Evolutionary conservation across 352 stramenopile genomes (phyloP).

Genomic region (Globisporangium abappressorium): DNA sequence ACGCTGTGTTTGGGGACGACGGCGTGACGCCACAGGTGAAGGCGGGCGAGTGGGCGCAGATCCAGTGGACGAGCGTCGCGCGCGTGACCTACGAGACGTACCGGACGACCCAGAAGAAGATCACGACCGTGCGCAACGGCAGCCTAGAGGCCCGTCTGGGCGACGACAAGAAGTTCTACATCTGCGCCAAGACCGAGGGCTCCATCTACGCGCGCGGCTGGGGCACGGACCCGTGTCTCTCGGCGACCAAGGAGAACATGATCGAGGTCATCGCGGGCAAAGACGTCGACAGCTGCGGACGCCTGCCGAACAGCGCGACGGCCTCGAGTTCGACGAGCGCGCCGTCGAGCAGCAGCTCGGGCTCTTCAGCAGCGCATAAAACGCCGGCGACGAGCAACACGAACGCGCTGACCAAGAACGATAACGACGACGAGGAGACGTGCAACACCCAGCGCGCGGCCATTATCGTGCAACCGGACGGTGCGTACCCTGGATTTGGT

Average conservation of each 20-base stretch:
- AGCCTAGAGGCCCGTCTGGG: constrained; percentile 26
- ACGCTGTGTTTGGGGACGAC: constrained; percentile 41
- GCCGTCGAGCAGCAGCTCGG: background rate
- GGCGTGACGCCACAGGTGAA: constrained; percentile 52
- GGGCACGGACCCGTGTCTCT: constrained; percentile 30
- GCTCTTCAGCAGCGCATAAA: background rate
- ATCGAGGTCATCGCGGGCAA: constrained; percentile 14
- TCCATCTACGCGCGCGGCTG: constrained; percentile 35
- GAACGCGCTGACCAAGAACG: constrained; percentile 1
- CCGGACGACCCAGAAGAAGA: constrained; percentile 30
- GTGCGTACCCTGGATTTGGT: background rate
- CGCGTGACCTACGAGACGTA: constrained; percentile 41
- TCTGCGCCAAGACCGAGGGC: constrained; percentile 32
- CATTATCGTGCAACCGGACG: constrained; percentile 19
- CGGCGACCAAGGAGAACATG: constrained; percentile 18
- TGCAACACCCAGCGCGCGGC: constrained; percentile 37
- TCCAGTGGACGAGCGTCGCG: constrained; percentile 30
- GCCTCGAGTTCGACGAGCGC: background rate
- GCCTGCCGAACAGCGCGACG: constrained; percentile 8
- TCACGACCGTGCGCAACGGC: constrained; percentile 31
- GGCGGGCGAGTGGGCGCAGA: constrained; percentile 35
- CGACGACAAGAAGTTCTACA: constrained; percentile 26
- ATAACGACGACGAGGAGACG: constrained; percentile 18
- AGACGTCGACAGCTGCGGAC: constrained; percentile 15
- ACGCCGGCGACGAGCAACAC: background rate